These are phyloP conservation scores for Avena eriantha DNA, from an alignment of 176 grass and related monocot genomes.

Conservation along the genomic window DNA sequence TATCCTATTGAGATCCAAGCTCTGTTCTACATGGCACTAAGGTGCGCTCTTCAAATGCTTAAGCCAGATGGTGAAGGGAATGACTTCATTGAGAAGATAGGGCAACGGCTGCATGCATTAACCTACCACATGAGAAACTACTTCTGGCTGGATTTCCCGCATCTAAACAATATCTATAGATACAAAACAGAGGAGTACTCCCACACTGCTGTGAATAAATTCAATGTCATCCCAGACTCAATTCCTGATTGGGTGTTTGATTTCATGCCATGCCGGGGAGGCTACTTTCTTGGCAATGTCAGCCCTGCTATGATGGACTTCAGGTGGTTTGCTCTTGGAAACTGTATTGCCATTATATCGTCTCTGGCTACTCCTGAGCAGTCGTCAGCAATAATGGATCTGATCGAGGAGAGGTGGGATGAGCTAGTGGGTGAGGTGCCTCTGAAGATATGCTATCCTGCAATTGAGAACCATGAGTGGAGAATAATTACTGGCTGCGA, in stretches of 20 bases:
- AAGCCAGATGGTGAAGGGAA: slow-evolving; percentile 85
- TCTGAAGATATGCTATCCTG: slow-evolving; percentile 87
- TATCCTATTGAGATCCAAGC: slow-evolving; percentile 98
- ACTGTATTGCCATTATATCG: slow-evolving; percentile 90
- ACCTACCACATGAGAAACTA: slow-evolving; percentile 96
- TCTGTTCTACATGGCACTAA: slow-evolving; percentile 93
- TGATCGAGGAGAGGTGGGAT: slow-evolving; percentile 90
- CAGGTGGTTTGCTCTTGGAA: slow-evolving; percentile 93
- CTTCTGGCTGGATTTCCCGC: slow-evolving; percentile 91
- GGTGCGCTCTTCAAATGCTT: slow-evolving; percentile 77
- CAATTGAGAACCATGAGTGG: slow-evolving; percentile 92
- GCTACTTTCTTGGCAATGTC: slow-evolving; percentile 94
- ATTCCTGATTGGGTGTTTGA: slow-evolving; percentile 97
- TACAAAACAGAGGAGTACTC: slow-evolving; percentile 98
- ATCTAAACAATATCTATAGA: slow-evolving; percentile 93
- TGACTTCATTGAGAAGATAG: slow-evolving; percentile 88
- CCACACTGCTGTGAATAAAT: slow-evolving; percentile 96
- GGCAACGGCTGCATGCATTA: slow-evolving; percentile 75
- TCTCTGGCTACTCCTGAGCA: slow-evolving; percentile 94
- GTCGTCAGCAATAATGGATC: slow-evolving; percentile 88
- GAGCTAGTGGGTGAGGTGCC: slow-evolving; percentile 97
- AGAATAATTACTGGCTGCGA: slow-evolving; percentile 90
- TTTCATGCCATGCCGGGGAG: slow-evolving; percentile 88
- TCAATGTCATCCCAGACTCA: slow-evolving; percentile 96
- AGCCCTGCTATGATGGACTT: slow-evolving; percentile 97